Conservation (phyloP, 306 rosid species). For the Gleditsia sinensis region DNA sequence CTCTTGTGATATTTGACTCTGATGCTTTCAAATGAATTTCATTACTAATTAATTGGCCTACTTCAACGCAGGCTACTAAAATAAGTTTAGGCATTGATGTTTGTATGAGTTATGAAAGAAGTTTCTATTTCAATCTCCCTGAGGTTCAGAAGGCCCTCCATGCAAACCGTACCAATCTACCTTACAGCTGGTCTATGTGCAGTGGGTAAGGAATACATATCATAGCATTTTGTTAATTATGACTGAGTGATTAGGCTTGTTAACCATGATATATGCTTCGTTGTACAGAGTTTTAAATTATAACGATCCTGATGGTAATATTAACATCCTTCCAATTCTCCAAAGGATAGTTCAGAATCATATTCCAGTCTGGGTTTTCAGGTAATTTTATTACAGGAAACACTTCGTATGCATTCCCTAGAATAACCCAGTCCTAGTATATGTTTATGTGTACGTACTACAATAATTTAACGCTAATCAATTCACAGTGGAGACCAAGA, state of each 20-base stretch:
- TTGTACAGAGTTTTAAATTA: constrained; percentile 60
- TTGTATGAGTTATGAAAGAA: constrained; percentile 66
- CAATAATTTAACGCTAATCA: not conserved
- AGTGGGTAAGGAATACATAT: constrained; percentile 52
- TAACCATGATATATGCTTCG: too few species aligned
- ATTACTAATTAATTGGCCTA: not conserved
- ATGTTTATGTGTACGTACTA: not conserved
- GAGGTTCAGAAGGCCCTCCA: constrained; percentile 93
- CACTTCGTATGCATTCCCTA: not conserved
- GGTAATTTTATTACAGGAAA: constrained; percentile 49
- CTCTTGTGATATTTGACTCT: not conserved
- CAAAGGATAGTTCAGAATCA: constrained; percentile 63
- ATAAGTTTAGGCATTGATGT: constrained; percentile 79
- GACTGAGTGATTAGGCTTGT: too few species aligned
- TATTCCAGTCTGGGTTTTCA: constrained; percentile 86
- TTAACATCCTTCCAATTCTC: constrained; percentile 75
- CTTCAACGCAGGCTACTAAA: constrained; percentile 71
- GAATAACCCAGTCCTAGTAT: not conserved
- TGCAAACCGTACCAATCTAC: constrained; percentile 84
- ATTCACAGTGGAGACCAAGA: constrained; percentile 79
- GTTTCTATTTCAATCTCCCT: constrained; percentile 68
- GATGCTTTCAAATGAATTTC: not conserved
- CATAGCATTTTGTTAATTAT: too few species aligned
- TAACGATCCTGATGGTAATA: constrained; percentile 52
- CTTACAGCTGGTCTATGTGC: constrained; percentile 74